Evolutionary conservation across 2,329 filamentous ascomycete species (phyloP), one percentile per base, ranked within the genome.

Genomic region (Dendryphion nanum): DNA sequence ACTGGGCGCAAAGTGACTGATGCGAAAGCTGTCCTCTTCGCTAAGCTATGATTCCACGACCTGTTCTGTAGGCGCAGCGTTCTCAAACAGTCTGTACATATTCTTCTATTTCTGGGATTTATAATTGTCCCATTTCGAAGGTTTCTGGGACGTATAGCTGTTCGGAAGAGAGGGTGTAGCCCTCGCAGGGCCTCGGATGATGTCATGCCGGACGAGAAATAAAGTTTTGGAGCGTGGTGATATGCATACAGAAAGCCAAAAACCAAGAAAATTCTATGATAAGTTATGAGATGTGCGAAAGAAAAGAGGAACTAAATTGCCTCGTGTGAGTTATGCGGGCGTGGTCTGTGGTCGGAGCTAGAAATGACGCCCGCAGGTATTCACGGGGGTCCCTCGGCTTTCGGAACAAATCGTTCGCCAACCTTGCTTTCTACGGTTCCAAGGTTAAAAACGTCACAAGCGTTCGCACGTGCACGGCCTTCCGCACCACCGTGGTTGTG

Each of bases 131-230:
- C 23, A 26, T 26, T 26, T 8, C n/a, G n/a, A 10, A 10, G 23
- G 23, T 8, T n/a, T 26, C 23, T 8, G 10, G 23, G 10, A 10
- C 10, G 42, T 30, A 45, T 40, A 48, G 42, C 50, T 18, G 40
- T 44, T 42, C 57, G 55, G 51, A 51, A 53, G 41, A 61, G 52
- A 30, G 48, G 45, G 31, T 50, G 50, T 30, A 62, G 43, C 39
- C 48, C 55, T 42, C 45, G 45, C 40, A 63, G 46, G 26, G 50
- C 54, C 36, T 55, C 57, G 45, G 48, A 51, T 63, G 61, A 62
- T 59, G 59, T 62, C 61, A 64, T 64, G 29, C 47, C 35, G 38
- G 37, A 8, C 32, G 34, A 14, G 10, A 33, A 30, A 38, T 18
- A 23, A 38, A 37, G 12, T 12, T 8, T 17, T 4, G 20, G 2